Percentiles rank a stretch among this genome's conserved stretches.
Conservation (phyloP, 2,329 filamentous ascomycete genomes). For the Ophiostoma himal-ulmi region DNA sequence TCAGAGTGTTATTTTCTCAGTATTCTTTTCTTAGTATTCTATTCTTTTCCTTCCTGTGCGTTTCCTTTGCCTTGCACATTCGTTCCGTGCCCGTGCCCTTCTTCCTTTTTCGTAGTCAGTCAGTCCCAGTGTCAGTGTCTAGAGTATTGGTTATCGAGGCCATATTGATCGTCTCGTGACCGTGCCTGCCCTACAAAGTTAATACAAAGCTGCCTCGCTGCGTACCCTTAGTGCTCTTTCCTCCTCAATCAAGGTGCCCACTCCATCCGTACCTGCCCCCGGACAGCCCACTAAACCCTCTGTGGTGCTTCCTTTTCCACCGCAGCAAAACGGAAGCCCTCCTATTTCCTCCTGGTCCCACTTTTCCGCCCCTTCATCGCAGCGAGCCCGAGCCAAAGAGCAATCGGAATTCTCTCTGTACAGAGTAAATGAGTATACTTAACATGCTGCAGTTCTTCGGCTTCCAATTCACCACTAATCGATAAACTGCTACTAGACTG, state of each 20-base stretch:
- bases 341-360: constrained; percentile 19
- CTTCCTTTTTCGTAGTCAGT: not conserved
- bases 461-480: not conserved
- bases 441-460: not conserved
- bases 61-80: constrained; percentile 7
- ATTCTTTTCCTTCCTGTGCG: not conserved
- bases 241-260: not conserved
- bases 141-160: too few relatives aligned
- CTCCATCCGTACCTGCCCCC: constrained; percentile 1
- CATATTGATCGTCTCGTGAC: not conserved
- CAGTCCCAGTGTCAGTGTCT: not conserved
- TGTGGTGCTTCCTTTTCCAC: constrained; percentile 11
- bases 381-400: constrained; percentile 15
- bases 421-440: not conserved
- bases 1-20: too few relatives aligned
- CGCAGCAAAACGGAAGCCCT: constrained; percentile 12
- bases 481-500: not conserved
- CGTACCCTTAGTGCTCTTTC: not conserved
- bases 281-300: constrained; percentile 7
- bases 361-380: constrained; percentile 18
- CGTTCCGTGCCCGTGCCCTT: constrained; percentile 11
- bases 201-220: not conserved
- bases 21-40: not conserved
- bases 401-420: not conserved
- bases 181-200: not conserved